These are phyloP conservation scores for peach (Prunus persica) DNA, from an alignment of 306 rosid species.

Conservation along the genomic window DNA sequence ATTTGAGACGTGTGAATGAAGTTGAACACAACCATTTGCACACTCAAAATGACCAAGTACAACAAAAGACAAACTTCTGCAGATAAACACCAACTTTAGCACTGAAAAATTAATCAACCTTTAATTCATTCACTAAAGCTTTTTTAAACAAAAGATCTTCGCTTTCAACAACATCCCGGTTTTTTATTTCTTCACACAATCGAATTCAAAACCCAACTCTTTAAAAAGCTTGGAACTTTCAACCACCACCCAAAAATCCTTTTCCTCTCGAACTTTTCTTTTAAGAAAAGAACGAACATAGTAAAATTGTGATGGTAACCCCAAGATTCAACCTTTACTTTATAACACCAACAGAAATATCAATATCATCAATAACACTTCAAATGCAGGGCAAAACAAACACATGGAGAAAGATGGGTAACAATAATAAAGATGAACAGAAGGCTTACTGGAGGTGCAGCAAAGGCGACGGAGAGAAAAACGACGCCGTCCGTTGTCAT, in stretches of 20 bases:
- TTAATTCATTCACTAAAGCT: neutral
- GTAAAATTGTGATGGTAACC: neutral
- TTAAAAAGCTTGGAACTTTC: neutral
- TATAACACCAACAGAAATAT: neutral
- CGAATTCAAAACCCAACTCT: neutral
- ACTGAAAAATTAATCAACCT: neutral
- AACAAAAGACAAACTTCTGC: neutral
- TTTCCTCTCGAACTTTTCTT: neutral
- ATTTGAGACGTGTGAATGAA: neutral
- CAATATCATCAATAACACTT: neutral
- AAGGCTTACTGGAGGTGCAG: slow-evolving; percentile 20
- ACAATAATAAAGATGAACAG: neutral
- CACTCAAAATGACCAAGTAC: neutral
- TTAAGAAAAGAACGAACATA: neutral
- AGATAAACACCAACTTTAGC: neutral
- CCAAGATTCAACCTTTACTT: neutral
- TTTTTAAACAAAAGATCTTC: neutral
- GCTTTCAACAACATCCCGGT: neutral
- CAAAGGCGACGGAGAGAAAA: slow-evolving; percentile 18
- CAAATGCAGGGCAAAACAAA: neutral
- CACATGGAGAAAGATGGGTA: neutral
- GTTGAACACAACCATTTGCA: neutral
- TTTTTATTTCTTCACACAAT: neutral
- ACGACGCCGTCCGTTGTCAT: slow-evolving; percentile 7
- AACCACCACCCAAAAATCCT: neutral